phyloP scores from a whole-genome alignment of 2,329 filamentous ascomycete species.

The Daldinia sp. region DNA sequence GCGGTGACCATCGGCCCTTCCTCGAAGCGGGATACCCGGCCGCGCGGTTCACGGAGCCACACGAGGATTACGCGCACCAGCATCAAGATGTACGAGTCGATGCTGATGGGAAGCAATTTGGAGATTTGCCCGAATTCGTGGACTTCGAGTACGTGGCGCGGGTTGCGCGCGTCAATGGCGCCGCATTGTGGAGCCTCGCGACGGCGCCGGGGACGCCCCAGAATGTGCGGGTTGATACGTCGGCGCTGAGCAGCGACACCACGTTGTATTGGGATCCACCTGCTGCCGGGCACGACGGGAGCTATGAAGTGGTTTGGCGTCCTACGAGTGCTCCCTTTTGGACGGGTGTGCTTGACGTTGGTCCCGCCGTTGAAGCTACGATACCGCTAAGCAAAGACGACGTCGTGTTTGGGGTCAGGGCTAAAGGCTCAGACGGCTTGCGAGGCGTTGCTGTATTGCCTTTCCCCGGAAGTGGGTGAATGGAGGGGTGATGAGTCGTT shows the following conservation, averaged over 20 bases:
- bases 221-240: conserved; percentile 59
- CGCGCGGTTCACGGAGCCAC: conserved; percentile 64
- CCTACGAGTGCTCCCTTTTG: conserved; percentile 59
- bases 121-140: conserved; percentile 64
- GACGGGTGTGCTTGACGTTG: conserved; percentile 59
- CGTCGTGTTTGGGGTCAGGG: conserved; percentile 63
- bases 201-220: conserved; percentile 58
- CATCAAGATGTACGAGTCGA: conserved; percentile 61
- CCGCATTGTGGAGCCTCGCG: conserved; percentile 62
- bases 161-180: conserved; percentile 63
- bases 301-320: conserved; percentile 66
- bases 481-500: background rate
- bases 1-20: conserved; percentile 65
- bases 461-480: conserved; percentile 37
- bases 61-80: conserved; percentile 65
- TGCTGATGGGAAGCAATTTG: conserved; percentile 58
- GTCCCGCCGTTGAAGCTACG: conserved; percentile 54
- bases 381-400: conserved; percentile 64
- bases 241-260: conserved; percentile 57
- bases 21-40: conserved; percentile 63
- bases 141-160: conserved; percentile 63
- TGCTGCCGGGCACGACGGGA: conserved; percentile 46
- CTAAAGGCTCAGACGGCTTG: conserved; percentile 43
- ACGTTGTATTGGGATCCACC: conserved; percentile 59
- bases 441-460: conserved; percentile 45